Conservation (phyloP, 495 filamentous ascomycete genomes). For the Penicillium lividum region DNA sequence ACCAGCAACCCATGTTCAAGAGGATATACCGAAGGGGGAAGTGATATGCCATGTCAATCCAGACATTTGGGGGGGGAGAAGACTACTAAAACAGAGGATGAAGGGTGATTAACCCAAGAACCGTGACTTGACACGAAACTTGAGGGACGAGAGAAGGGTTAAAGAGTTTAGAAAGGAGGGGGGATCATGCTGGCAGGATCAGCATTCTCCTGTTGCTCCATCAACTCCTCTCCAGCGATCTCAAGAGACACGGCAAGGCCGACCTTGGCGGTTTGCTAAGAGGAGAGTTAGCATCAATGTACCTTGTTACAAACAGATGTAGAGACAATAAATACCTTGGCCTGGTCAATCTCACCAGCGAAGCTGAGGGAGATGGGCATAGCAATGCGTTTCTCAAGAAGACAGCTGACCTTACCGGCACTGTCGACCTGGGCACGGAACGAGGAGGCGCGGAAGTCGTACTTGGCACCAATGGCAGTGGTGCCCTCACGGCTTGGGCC, state of each 20-base stretch:
- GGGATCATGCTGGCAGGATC: constrained; percentile 48
- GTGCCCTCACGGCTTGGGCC: constrained; percentile 77
- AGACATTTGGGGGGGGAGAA: constrained; percentile 32
- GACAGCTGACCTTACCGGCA: constrained; percentile 85
- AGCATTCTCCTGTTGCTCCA: constrained; percentile 82
- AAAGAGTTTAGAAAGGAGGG: constrained; percentile 57
- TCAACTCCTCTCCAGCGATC: constrained; percentile 81
- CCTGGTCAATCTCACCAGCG: constrained; percentile 95
- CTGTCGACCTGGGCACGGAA: constrained; percentile 96
- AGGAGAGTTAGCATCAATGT: constrained; percentile 18
- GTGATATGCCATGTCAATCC: constrained; percentile 35
- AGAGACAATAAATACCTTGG: constrained; percentile 65
- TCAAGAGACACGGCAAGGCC: constrained; percentile 95
- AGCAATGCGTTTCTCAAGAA: constrained; percentile 93
- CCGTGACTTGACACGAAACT: constrained; percentile 6
- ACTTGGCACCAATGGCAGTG: constrained; percentile 92
- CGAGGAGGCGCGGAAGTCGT: constrained; percentile 92
- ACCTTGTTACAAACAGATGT: neutral
- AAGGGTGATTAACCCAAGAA: constrained; percentile 34
- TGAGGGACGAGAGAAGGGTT: constrained; percentile 17
- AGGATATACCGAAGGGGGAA: constrained; percentile 31
- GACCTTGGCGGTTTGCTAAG: constrained; percentile 89
- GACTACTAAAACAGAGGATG: constrained; percentile 51
- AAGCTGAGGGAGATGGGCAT: constrained; percentile 89
- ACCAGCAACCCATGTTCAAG: constrained; percentile 37